These are phyloP conservation scores for Calycina marina DNA, from an alignment of 2,329 filamentous ascomycete species.

Conservation along the genomic window DNA sequence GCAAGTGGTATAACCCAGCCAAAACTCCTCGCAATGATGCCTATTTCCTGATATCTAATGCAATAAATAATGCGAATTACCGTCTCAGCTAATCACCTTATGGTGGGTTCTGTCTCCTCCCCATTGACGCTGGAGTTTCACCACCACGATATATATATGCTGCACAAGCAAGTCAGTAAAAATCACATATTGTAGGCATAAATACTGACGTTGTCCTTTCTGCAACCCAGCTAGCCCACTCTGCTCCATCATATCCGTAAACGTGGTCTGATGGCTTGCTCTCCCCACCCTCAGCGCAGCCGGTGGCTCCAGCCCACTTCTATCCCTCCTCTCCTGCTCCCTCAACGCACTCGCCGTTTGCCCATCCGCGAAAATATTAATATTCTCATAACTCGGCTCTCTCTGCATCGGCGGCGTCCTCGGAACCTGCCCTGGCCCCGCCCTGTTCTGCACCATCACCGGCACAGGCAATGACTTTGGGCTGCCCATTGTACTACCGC, in stretches of 20 bases:
- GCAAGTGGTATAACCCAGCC: too few species aligned
- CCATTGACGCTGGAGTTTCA: too few species aligned
- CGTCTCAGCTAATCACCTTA: too few species aligned
- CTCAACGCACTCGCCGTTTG: constrained; percentile 24
- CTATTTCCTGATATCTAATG: too few species aligned
- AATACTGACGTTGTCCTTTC: constrained; percentile 16
- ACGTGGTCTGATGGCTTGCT: constrained; percentile 26
- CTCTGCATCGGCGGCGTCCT: constrained; percentile 25
- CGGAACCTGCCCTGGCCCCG: constrained; percentile 5
- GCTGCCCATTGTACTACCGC: not conserved
- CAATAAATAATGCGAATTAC: too few species aligned
- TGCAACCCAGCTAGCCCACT: constrained; percentile 25
- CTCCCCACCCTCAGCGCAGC: constrained; percentile 2
- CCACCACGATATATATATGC: not conserved
- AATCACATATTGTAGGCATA: not conserved
- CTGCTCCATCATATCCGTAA: constrained; percentile 37
- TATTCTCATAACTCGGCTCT: constrained; percentile 33
- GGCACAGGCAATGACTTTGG: constrained; percentile 4
- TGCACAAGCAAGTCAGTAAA: not conserved
- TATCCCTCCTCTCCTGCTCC: constrained; percentile 3
- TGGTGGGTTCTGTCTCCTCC: too few species aligned
- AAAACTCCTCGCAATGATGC: too few species aligned
- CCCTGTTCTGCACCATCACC: constrained; percentile 5
- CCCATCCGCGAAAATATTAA: constrained; percentile 38
- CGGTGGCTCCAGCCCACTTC: constrained; percentile 1